A percentile compares a stretch with the other conserved stretches of the same genome.
Conservation (phyloP, 2,329 filamentous ascomycete genomes). For the Rhytidhysteron rufulum region DNA sequence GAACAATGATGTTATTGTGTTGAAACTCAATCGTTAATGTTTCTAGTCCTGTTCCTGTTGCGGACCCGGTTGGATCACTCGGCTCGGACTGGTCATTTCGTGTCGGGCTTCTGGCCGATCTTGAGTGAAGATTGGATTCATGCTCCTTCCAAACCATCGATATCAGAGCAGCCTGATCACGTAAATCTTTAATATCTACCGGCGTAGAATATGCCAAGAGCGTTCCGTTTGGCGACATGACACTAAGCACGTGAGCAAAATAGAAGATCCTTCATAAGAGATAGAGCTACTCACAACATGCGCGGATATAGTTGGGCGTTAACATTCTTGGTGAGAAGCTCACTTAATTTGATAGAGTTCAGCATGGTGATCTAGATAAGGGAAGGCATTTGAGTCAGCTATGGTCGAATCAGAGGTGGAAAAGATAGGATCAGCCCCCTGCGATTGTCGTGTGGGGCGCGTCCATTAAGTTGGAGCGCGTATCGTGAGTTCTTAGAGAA, state of each 20-base stretch:
- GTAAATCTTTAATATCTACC: conserved; percentile 46
- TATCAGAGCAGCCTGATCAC: conserved; percentile 47
- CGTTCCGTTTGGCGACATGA: conserved; percentile 51
- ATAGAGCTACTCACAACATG: conserved; percentile 33
- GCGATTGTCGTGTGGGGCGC: no score
- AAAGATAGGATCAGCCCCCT: no score
- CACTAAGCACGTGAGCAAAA: conserved; percentile 22
- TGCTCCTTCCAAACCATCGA: conserved; percentile 50
- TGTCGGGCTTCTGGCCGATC: no score
- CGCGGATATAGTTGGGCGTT: conserved; percentile 40
- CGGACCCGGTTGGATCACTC: conserved; percentile 2
- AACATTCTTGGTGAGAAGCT: conserved; percentile 41
- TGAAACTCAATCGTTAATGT: conserved; percentile 47
- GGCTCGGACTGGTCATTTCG: conserved; percentile 5
- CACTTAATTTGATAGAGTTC: conserved; percentile 40
- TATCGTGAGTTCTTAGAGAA: no score
- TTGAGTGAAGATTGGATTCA: conserved; percentile 8
- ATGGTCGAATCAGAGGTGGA: background rate
- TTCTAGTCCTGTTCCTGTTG: conserved; percentile 26
- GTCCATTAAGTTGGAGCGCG: no score
- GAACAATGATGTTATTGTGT: conserved; percentile 44
- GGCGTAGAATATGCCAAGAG: conserved; percentile 48
- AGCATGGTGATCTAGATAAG: conserved; percentile 31
- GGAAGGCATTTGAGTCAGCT: background rate
- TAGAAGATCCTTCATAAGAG: background rate